These are phyloP conservation scores for Lathyrus oleraceus DNA, from an alignment of 306 rosid genomes.

Conservation along the genomic window DNA sequence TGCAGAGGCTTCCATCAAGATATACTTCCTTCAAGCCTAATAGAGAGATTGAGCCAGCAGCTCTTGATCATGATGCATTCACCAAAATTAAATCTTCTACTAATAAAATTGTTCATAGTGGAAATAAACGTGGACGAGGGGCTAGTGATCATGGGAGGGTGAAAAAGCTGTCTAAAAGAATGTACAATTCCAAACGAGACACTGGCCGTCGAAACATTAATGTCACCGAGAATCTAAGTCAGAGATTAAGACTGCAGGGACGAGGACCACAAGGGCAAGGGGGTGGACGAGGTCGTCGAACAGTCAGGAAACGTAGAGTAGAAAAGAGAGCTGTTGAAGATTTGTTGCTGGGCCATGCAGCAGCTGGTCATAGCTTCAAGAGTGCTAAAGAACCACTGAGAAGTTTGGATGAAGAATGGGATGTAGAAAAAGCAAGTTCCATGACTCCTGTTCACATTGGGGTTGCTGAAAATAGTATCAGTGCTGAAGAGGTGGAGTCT, in stretches of 20 bases:
- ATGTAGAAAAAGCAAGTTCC: constrained; percentile 52
- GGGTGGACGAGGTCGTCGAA: constrained; percentile 86
- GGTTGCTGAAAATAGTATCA: constrained; percentile 51
- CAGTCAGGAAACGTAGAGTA: constrained; percentile 77
- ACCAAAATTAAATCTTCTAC: constrained; percentile 48
- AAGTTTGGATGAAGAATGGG: constrained; percentile 76
- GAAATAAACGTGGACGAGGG: constrained; percentile 72
- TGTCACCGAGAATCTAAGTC: constrained; percentile 47
- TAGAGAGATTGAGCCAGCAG: constrained; percentile 55
- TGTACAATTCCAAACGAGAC: constrained; percentile 48
- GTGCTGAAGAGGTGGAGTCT: constrained; percentile 74
- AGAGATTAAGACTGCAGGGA: constrained; percentile 57
- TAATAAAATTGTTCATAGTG: constrained; percentile 53
- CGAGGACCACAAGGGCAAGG: constrained; percentile 58
- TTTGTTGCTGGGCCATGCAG: constrained; percentile 44
- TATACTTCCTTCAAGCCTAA: constrained; percentile 54
- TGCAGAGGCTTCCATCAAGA: constrained; percentile 71
- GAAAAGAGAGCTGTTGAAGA: constrained; percentile 72
- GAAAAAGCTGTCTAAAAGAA: constrained; percentile 60
- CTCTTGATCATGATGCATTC: constrained; percentile 41
- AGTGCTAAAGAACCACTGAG: constrained; percentile 62
- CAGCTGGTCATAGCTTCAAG: constrained; percentile 48
- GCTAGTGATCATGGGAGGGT: constrained; percentile 67
- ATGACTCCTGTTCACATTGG: constrained; percentile 47
- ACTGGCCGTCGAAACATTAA: constrained; percentile 45